Conservation (phyloP, 345 rosid genomes). For the Dipteronia sinensis region DNA sequence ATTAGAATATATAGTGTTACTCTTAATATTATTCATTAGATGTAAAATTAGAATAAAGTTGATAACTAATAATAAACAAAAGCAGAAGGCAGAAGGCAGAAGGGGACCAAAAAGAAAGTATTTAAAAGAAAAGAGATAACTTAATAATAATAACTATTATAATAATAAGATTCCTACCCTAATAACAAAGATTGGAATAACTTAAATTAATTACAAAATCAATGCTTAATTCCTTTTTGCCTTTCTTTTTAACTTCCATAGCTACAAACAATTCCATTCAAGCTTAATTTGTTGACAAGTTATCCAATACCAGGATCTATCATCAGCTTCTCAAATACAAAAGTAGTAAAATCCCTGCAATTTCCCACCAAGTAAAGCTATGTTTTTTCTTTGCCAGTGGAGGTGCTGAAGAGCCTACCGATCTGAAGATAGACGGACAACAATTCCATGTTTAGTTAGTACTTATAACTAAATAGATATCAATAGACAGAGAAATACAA, state of each 20-base stretch:
- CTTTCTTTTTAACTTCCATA: not conserved
- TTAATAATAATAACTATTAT: not conserved
- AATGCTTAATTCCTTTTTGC: not conserved
- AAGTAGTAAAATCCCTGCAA: conserved; percentile 45
- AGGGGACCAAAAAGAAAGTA: not conserved
- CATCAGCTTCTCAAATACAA: conserved; percentile 50
- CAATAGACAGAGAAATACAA: not conserved
- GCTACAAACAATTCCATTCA: conserved; percentile 1
- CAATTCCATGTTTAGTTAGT: not conserved
- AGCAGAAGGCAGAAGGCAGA: not conserved
- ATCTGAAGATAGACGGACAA: conserved; percentile 42
- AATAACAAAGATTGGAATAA: conserved; percentile 33
- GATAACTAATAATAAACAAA: not conserved
- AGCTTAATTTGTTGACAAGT: conserved; percentile 29
- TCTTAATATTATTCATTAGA: no score
- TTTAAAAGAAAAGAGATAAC: not conserved
- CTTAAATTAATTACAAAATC: conserved; percentile 3
- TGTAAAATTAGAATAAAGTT: not conserved
- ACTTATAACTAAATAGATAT: not conserved
- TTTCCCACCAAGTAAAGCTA: conserved; percentile 35
- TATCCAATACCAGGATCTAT: not conserved
- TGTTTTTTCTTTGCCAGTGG: conserved; percentile 24
- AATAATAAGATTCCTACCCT: conserved; percentile 38
- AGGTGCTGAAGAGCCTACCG: conserved; percentile 44
- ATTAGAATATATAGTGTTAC: no score